A percentile compares a stretch with the other conserved stretches of the same genome.
phyloP scores from a whole-genome alignment of 768 basidiomycete genomes.

The Nidularia sp. region DNA sequence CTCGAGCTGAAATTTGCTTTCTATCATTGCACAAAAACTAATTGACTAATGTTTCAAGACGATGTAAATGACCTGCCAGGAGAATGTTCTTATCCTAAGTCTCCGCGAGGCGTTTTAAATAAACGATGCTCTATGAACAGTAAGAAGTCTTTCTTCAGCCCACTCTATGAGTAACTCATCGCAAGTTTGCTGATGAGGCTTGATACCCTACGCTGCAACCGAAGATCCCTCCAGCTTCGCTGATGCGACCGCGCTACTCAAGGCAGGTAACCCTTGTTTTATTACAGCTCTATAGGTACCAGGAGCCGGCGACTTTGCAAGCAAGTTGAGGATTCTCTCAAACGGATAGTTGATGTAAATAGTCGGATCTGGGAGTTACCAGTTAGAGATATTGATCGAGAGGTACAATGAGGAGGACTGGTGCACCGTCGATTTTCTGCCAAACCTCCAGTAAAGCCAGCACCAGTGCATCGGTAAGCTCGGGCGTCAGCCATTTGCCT shows the following conservation, averaged over 20 bases:
- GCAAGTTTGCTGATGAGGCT: constrained; percentile 71
- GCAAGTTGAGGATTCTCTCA: constrained; percentile 70
- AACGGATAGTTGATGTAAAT: constrained; percentile 67
- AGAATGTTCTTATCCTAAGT: constrained; percentile 86
- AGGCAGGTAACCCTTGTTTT: constrained; percentile 66
- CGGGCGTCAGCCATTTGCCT: constrained; percentile 66
- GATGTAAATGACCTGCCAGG: constrained; percentile 40
- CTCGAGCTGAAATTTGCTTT: constrained; percentile 71
- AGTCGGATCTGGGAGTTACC: constrained; percentile 61
- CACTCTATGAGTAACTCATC: constrained; percentile 54
- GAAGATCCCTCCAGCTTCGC: constrained; percentile 64
- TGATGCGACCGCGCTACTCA: constrained; percentile 61
- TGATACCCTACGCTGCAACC: constrained; percentile 77
- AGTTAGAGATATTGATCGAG: no score
- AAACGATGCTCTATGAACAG: constrained; percentile 67
- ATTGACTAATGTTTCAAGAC: no score
- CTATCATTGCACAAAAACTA: constrained; percentile 63
- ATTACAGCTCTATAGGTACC: constrained; percentile 73
- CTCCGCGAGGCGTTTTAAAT: constrained; percentile 57
- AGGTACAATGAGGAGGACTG: no score
- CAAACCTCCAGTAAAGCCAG: constrained; percentile 74
- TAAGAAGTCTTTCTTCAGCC: constrained; percentile 79
- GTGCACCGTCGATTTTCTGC: constrained; percentile 82
- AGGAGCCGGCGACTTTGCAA: constrained; percentile 56
- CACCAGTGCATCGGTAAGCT: constrained; percentile 64